A percentile compares a stretch with the other conserved stretches of the same genome.
These are phyloP conservation scores for Plasmodium berghei DNA, from an alignment of 169 alveolate species.

Conservation along the genomic window DNA sequence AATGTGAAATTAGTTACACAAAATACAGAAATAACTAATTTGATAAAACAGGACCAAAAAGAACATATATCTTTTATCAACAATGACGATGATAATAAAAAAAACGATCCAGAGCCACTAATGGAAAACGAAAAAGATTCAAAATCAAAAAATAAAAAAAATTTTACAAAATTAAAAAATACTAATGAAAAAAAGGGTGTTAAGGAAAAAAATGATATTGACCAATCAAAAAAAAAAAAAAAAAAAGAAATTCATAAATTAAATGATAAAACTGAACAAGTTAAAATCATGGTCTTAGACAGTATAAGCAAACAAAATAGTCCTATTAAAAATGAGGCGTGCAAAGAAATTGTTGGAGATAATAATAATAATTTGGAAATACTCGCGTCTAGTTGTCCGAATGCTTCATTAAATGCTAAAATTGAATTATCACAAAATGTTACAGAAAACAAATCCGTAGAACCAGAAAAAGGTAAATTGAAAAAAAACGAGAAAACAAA, in stretches of 20 bases:
- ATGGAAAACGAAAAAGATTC: not conserved
- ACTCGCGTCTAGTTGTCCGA: not conserved
- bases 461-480: not conserved
- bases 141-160: not conserved
- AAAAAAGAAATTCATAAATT: not conserved
- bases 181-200: not conserved
- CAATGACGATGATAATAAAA: not conserved
- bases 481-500: not conserved
- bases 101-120: too few relatives aligned
- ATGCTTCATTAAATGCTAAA: not conserved
- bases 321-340: not conserved
- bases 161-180: not conserved
- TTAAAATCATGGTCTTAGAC: not conserved
- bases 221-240: not conserved
- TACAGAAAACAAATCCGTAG: not conserved
- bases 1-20: slow-evolving; percentile 34
- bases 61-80: not conserved
- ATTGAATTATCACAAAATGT: not conserved
- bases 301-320: not conserved
- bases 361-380: not conserved
- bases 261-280: not conserved
- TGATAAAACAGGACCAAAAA: slow-evolving; percentile 4
- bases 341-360: not conserved
- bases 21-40: slow-evolving; percentile 16
- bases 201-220: not conserved